Base-by-base conservation (phyloP, 169 alveolate species). In the Blepharisma undulans region DNA sequence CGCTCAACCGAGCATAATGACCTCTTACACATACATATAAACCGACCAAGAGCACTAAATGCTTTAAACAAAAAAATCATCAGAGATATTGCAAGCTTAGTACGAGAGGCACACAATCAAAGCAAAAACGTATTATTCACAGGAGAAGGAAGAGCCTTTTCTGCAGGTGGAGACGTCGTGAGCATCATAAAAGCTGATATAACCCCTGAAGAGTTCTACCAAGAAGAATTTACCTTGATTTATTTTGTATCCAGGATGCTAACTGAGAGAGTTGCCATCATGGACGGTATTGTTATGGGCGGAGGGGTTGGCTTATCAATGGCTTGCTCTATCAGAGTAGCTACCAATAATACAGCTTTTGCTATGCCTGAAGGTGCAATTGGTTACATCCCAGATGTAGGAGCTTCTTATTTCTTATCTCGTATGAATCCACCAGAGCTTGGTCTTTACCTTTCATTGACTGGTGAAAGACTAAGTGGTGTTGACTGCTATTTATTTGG, bases 341-440 rank as follows among this genome's bases (percentile, higher is more conserved):
- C 97, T 7, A 97, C 99, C 33, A 97, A 96, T 80, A 96, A 94
- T 10, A 95, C 98, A 21, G 91, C 94, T 19, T 97, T 92, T 74
- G 98, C 99, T 1, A 97, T 97, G 99, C 99, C 99, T n/a, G 98
- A 97, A 93, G 95, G 97, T 8, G 95, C 92, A 29, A 96, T 97
- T 48, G 99, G 98, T 59, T 95, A 94, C 77, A 96, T 97, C 87
- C 97, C 99, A 32, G 99, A 97, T 92, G 98, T 96, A 7, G 99
- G 98, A 12, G 99, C 97, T n/a, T 88, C 97, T 30, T 96, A 93
- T 87, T 95, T 96, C 93, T 90, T 97, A 66, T 91, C 97, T 25
- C 94, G 96, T 87, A 89, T 97, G 72, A 18, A n/a, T 18, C n/a
- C 34, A 27, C 90, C 94, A 22, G 90, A 92, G 59, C 74, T 95